Evolutionary conservation across 2,329 filamentous ascomycete genomes (phyloP).

Genomic region (Colletotrichum gigasporum): DNA sequence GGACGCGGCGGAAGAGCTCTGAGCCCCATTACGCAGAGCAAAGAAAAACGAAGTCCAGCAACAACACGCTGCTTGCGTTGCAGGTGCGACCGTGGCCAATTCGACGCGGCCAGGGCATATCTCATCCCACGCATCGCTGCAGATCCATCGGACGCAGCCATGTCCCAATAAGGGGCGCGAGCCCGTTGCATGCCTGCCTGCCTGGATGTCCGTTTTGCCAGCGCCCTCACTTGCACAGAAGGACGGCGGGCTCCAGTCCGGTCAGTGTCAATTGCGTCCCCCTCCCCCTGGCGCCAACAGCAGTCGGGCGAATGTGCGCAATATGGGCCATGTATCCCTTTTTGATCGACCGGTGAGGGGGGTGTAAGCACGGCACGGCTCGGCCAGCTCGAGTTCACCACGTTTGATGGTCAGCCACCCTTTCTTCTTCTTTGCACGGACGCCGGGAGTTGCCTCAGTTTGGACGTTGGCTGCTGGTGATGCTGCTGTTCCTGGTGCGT

Average conservation of each 20-base stretch:
- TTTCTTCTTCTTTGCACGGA: neutral
- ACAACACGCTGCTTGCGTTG: conserved; percentile 3
- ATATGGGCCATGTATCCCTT: conserved; percentile 12
- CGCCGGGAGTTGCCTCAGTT: neutral
- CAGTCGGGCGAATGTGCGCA: conserved; percentile 18
- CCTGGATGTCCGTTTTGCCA: no score
- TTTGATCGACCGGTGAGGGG: conserved; percentile 25
- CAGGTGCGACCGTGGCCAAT: neutral
- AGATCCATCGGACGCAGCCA: conserved; percentile 14
- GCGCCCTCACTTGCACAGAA: no score
- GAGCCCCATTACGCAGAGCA: neutral
- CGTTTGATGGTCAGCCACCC: neutral
- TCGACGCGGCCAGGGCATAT: neutral
- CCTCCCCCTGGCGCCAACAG: neutral
- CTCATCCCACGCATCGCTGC: conserved; percentile 1
- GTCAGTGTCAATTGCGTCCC: neutral
- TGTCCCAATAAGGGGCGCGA: conserved; percentile 1
- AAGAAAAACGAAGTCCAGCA: conserved; percentile 4
- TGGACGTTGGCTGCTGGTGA: neutral
- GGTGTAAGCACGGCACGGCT: conserved; percentile 29
- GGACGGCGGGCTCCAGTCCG: no score
- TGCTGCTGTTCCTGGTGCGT: no score
- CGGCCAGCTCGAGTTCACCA: neutral
- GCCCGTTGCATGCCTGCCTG: neutral
- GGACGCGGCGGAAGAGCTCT: neutral